A percentile compares a stretch with the other conserved stretches of the same genome.
phyloP scores from a whole-genome alignment of 2,329 filamentous ascomycete species.

The Cordyceps javanica region DNA sequence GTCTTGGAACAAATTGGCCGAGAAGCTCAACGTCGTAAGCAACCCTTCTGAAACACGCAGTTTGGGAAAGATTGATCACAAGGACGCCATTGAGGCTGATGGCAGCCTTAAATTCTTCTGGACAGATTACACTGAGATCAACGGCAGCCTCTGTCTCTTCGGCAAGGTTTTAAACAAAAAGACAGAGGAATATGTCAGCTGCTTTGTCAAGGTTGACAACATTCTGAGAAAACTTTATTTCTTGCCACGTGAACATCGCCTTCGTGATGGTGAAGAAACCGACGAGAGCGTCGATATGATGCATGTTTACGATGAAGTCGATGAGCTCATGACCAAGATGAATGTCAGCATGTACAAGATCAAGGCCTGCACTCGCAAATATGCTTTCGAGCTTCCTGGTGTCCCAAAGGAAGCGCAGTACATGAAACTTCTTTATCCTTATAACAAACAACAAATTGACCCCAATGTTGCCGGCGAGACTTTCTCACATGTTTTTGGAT shows the following conservation, averaged over 20 bases:
- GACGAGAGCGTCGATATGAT: constrained; percentile 76
- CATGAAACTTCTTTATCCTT: constrained; percentile 92
- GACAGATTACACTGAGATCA: constrained; percentile 91
- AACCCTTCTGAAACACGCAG: constrained; percentile 59
- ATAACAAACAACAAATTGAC: constrained; percentile 65
- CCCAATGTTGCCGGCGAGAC: constrained; percentile 71
- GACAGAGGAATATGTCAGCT: constrained; percentile 73
- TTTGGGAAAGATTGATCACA: constrained; percentile 75
- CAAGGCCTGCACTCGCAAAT: constrained; percentile 83
- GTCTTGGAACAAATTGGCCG: constrained; percentile 82
- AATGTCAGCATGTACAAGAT: constrained; percentile 88
- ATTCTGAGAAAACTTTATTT: constrained; percentile 91
- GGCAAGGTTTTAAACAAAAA: constrained; percentile 93
- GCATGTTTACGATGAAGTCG: constrained; percentile 86
- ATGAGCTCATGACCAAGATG: constrained; percentile 79
- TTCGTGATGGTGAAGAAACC: constrained; percentile 57
- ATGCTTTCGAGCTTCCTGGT: constrained; percentile 85
- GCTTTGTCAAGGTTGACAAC: constrained; percentile 94
- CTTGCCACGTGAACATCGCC: constrained; percentile 64
- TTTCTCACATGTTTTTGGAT: constrained; percentile 89
- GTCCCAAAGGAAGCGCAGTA: constrained; percentile 89
- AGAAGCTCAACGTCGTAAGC: constrained; percentile 78
- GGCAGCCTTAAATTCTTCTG: constrained; percentile 93
- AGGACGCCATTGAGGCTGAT: constrained; percentile 87
- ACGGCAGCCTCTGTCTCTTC: constrained; percentile 87